phyloP scores from a whole-genome alignment of 305 asterid species.

The Coffea humblotiana region DNA sequence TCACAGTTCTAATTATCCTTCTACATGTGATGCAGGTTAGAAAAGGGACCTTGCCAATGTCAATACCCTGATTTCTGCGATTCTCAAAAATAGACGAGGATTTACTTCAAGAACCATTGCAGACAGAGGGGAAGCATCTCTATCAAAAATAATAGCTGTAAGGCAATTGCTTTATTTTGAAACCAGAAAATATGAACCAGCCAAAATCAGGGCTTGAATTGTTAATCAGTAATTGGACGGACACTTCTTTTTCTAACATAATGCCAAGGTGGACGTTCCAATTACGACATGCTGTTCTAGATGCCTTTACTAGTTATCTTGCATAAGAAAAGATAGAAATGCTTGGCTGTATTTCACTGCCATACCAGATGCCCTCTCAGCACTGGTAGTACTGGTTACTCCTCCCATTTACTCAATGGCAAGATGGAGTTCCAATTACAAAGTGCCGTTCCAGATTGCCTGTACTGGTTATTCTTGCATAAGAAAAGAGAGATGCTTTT shows the following conservation, averaged over 20 bases:
- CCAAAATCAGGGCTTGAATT: no score
- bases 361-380: not conserved
- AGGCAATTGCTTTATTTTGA: not conserved
- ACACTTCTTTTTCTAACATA: not conserved
- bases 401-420: no score
- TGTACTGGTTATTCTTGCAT: no score
- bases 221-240: no score
- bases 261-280: not conserved
- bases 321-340: not conserved
- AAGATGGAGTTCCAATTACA: no score
- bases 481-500: no score
- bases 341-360: not conserved
- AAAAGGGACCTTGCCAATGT: conserved; percentile 66
- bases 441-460: no score
- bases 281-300: not conserved
- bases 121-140: not conserved
- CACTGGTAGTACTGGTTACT: no score
- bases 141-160: not conserved
- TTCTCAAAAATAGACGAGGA: conserved; percentile 49
- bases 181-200: not conserved
- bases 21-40: conserved; percentile 53
- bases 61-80: conserved; percentile 75
- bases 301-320: not conserved
- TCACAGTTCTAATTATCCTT: not conserved
- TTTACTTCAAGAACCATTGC: not conserved